Evolutionary conservation across 2,329 filamentous ascomycete genomes (phyloP).

Genomic region (Arthrobotrys pseudoclavata): DNA sequence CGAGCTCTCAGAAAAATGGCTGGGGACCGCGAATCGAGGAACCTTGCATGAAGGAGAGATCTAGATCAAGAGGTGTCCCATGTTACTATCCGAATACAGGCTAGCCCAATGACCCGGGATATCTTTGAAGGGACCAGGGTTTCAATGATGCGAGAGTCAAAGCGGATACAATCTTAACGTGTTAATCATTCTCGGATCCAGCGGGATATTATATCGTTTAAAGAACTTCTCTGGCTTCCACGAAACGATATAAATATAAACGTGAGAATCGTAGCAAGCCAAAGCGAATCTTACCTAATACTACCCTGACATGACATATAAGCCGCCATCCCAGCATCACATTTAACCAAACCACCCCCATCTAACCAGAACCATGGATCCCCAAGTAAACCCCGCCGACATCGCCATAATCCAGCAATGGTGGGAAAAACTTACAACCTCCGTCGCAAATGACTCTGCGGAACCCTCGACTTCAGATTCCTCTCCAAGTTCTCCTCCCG

Average conservation of each 20-base stretch:
- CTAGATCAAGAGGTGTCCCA: constrained; percentile 10
- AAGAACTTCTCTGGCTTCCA: too few species aligned
- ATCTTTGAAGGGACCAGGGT: background rate
- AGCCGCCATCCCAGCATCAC: too few species aligned
- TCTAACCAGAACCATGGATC: too few species aligned
- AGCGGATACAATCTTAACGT: background rate
- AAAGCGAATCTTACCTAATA: too few species aligned
- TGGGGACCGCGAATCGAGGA: background rate
- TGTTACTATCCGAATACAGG: background rate
- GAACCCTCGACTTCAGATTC: background rate
- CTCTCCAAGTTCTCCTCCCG: background rate
- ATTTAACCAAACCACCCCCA: too few species aligned
- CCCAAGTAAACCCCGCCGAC: constrained; percentile 3
- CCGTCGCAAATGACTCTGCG: background rate
- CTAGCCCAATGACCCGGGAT: background rate
- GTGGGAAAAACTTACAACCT: constrained; percentile 9
- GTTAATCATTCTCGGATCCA: too few species aligned
- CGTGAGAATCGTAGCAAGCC: too few species aligned
- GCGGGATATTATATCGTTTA: too few species aligned
- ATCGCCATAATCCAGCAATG: constrained; percentile 20
- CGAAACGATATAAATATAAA: too few species aligned
- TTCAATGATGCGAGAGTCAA: too few species aligned
- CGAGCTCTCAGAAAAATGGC: background rate
- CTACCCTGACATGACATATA: too few species aligned
- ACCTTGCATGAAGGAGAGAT: constrained; percentile 17